Percentiles rank a stretch among this genome's conserved stretches.
Conservation (phyloP, 2,329 filamentous ascomycete genomes). For the Purpureocillium lavendulum region DNA sequence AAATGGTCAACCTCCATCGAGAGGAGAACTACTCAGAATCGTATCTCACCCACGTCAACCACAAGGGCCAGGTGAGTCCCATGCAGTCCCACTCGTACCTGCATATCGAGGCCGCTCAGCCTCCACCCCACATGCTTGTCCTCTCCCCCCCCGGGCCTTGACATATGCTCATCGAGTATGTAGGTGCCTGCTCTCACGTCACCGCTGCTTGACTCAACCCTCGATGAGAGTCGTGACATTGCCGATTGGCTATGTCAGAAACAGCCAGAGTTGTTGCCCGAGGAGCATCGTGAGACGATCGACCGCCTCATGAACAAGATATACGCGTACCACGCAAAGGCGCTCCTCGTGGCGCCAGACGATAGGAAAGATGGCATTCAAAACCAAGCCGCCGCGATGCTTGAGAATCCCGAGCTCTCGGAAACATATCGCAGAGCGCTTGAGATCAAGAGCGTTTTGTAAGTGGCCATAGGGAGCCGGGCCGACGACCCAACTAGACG, state of each 20-base stretch:
- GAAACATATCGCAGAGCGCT: conserved; percentile 17
- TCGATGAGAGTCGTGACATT: conserved; percentile 19
- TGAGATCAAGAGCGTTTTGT: conserved; percentile 22
- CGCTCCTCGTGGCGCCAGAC: conserved; percentile 14
- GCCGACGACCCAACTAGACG: not conserved
- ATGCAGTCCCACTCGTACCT: not conserved
- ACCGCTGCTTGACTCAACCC: conserved; percentile 9
- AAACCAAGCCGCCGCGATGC: conserved; percentile 18
- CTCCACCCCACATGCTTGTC: not conserved
- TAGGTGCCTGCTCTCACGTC: conserved; percentile 20
- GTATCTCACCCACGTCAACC: conserved; percentile 17
- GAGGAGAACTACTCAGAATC: conserved; percentile 18
- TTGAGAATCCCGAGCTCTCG: conserved; percentile 16
- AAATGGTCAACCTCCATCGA: conserved; percentile 16
- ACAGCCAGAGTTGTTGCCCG: conserved; percentile 18
- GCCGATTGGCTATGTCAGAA: conserved; percentile 18
- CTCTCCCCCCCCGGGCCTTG: too few species aligned
- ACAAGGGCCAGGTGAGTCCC: conserved; percentile 17
- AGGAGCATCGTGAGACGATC: conserved; percentile 13
- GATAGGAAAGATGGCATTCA: conserved; percentile 16
- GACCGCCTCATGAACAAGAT: conserved; percentile 15
- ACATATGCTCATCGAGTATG: too few species aligned
- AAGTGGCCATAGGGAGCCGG: too few species aligned
- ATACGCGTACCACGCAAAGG: conserved; percentile 16
- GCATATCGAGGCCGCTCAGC: not conserved